phyloP scores from a whole-genome alignment of 2,329 filamentous ascomycete species.

The Aspergillus aculeatinus region DNA sequence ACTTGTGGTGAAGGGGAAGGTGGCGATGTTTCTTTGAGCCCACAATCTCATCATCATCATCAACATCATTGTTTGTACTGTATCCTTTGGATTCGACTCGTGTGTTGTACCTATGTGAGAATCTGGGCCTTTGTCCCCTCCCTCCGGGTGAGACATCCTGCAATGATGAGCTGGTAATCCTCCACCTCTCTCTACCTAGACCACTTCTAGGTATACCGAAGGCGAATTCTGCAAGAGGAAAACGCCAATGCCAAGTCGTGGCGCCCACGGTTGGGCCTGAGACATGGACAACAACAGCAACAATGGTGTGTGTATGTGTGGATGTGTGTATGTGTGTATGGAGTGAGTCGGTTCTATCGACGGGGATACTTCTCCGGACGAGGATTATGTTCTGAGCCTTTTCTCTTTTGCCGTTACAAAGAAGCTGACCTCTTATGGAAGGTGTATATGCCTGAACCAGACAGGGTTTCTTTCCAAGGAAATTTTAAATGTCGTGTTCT shows the following conservation, averaged over 20 bases:
- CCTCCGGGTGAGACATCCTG: background rate
- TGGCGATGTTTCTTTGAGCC: background rate
- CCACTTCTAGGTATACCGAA: background rate
- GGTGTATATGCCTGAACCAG: no score
- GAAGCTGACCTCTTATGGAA: no score
- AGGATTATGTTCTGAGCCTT: no score
- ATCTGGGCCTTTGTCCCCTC: background rate
- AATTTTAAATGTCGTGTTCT: no score
- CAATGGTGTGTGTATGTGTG: no score
- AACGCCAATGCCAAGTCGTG: background rate
- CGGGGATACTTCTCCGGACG: no score
- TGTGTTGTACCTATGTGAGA: background rate
- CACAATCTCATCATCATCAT: background rate
- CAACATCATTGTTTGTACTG: background rate
- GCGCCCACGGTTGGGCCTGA: background rate
- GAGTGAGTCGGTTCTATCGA: background rate
- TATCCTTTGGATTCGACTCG: background rate
- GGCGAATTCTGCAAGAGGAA: no score
- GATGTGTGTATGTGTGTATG: background rate
- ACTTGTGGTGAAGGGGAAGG: background rate
- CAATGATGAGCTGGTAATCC: background rate
- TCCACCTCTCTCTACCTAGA: no score
- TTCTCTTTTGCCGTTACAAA: no score
- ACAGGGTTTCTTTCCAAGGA: no score
- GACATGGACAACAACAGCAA: background rate